These are phyloP conservation scores for Kodamaea nitidulidarum DNA, from an alignment of 805 yeast species.

Conservation along the genomic window DNA sequence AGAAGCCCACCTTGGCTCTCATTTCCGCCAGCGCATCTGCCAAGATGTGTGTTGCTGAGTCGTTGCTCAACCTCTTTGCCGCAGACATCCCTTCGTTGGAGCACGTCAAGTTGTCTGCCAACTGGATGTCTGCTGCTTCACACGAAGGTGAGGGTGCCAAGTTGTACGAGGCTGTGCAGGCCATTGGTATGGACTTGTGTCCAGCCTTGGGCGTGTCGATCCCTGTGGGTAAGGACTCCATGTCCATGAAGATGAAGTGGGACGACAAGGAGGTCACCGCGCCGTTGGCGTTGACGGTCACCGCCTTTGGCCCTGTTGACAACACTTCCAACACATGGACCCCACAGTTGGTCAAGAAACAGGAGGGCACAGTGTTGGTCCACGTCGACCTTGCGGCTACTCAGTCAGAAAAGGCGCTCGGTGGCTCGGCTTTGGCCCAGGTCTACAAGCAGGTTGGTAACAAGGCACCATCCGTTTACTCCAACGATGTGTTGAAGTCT, in stretches of 20 bases:
- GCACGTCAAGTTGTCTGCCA: constrained; percentile 84
- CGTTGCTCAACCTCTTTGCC: constrained; percentile 81
- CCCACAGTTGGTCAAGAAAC: constrained; percentile 59
- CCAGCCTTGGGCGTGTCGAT: constrained; percentile 87
- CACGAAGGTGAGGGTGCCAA: constrained; percentile 95
- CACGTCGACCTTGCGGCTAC: constrained; percentile 70
- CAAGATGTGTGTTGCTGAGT: constrained; percentile 92
- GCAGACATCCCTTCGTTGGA: constrained; percentile 78
- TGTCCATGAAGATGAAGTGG: constrained; percentile 99
- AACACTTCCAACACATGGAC: constrained; percentile 94
- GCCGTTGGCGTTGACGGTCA: constrained; percentile 86
- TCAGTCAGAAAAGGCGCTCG: constrained; percentile 54
- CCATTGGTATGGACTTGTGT: constrained; percentile 90
- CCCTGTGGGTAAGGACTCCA: constrained; percentile 98
- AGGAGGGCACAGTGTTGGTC: constrained; percentile 60
- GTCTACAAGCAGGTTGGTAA: constrained; percentile 87
- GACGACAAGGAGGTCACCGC: constrained; percentile 86
- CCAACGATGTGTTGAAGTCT: constrained; percentile 55
- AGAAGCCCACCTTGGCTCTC: constrained; percentile 85
- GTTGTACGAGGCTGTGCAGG: constrained; percentile 94
- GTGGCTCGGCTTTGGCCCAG: constrained; percentile 94
- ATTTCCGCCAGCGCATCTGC: constrained; percentile 89
- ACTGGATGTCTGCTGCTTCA: constrained; percentile 98
- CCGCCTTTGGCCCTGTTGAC: constrained; percentile 86
- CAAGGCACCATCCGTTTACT: constrained; percentile 77